Conservation (phyloP, 805 yeast species). For the Lipomyces mesembrius region DNA sequence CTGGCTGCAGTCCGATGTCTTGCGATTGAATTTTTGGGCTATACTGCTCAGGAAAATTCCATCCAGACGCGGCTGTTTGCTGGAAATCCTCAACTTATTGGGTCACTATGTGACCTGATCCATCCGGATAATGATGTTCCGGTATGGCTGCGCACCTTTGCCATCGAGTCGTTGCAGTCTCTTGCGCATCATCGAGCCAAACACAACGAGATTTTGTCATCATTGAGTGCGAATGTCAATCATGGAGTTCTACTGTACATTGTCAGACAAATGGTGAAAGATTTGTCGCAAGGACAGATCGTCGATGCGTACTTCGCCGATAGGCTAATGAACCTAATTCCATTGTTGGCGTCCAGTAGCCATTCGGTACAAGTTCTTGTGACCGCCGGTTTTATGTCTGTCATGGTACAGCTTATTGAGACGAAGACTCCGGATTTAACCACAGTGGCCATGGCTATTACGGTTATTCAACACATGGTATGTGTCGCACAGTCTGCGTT, state of each 20-base stretch:
- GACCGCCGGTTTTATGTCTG: conserved; percentile 75
- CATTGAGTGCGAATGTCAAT: conserved; percentile 81
- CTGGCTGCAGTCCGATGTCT: conserved; percentile 67
- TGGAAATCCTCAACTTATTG: conserved; percentile 70
- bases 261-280: conserved; percentile 63
- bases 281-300: conserved; percentile 51
- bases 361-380: conserved; percentile 53
- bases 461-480: conserved; percentile 54
- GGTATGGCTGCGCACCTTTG: conserved; percentile 58
- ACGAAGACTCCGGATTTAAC: conserved; percentile 54
- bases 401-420: conserved; percentile 64
- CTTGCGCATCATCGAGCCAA: conserved; percentile 69
- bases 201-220: conserved; percentile 76
- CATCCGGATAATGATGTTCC: conserved; percentile 66
- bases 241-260: conserved; percentile 83
- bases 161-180: conserved; percentile 69
- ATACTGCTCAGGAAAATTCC: conserved; percentile 60
- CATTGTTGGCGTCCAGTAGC: conserved; percentile 60
- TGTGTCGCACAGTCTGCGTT: conserved; percentile 52
- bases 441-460: conserved; percentile 66
- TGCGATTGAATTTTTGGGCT: conserved; percentile 67
- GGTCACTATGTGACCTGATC: conserved; percentile 71
- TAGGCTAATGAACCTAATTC: conserved; percentile 63
- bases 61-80: conserved; percentile 71
- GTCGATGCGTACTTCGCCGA: conserved; percentile 55